Base-by-base conservation (phyloP, 805 yeast species). In the Komagataella phaffii region DNA sequence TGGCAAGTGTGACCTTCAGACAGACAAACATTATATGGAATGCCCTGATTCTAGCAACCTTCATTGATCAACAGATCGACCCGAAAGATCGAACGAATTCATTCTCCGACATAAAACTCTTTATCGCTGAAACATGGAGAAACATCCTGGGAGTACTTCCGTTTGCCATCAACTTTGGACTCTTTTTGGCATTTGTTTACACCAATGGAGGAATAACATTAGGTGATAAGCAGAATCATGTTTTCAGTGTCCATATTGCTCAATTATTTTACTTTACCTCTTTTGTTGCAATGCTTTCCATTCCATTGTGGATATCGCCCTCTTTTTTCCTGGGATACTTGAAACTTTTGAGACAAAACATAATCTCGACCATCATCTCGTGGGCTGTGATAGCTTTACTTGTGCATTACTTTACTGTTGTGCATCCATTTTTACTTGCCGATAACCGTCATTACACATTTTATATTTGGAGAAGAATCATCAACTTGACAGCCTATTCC, bases 401-500 rank as follows among this genome's bases (percentile, higher is more conserved):
- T 10, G 43, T 47, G 17, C 72, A 67, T 51, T 55, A 66, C 24
- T 83, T 75, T 63, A 86, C 96, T 0, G 70, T 83, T 2, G 82
- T 81, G 2, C 99, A 93, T 64, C 97, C 97, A 6, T 93, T 91
- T 64, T 65, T 93, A 45, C 72, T 91, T 47, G 95, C 98, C 0
- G 99, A 93, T 64, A 93, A 93, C 68, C 78, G 99, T 59, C 99
- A 93, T 65, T 88, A 81, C 63, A 81, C 96, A 0, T 93, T 93
- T 64, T 93, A 93, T 65, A 67, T 93, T 44, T 87, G 86, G 78
- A 78, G 81, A 52, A 77, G 76, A 53, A 59, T 93, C 24, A 75
- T 91, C 47, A 67, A 77, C 57, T 67, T 71, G 19, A 69, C 65
- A 40, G 64, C 73, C 52, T 72, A 75, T 52, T 70, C 79, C 17